phyloP scores from a whole-genome alignment of 805 yeast genomes.

The Candida ascalaphidarum region DNA sequence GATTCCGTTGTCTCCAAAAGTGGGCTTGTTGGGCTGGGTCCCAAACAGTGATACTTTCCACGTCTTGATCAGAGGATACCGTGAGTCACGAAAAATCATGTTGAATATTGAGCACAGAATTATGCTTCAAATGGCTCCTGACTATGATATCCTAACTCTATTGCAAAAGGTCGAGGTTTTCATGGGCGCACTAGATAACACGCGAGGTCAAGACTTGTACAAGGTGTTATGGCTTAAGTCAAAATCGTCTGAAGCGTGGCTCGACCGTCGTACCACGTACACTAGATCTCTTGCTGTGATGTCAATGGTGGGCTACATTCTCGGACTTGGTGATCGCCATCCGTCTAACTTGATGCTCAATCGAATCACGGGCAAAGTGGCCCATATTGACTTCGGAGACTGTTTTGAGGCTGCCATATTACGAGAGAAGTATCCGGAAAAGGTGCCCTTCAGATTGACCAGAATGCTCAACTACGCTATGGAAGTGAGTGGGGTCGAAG shows the following conservation, averaged over 20 bases:
- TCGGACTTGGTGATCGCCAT: slow-evolving; percentile 96
- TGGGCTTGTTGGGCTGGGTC: slow-evolving; percentile 97
- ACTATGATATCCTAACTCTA: slow-evolving; percentile 81
- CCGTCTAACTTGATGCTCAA: slow-evolving; percentile 96
- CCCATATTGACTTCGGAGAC: slow-evolving; percentile 98
- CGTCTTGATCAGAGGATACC: slow-evolving; percentile 80
- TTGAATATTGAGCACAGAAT: slow-evolving; percentile 90
- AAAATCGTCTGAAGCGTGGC: slow-evolving; percentile 94
- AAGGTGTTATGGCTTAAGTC: slow-evolving; percentile 95
- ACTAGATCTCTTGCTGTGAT: slow-evolving; percentile 94
- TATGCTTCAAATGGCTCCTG: slow-evolving; percentile 97
- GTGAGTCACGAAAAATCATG: slow-evolving; percentile 84
- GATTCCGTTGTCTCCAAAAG: slow-evolving; percentile 91
- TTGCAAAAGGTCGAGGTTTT: slow-evolving; percentile 94
- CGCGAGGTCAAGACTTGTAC: slow-evolving; percentile 93
- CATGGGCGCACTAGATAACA: slow-evolving; percentile 89
- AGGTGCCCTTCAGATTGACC: slow-evolving; percentile 94
- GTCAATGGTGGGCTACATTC: slow-evolving; percentile 97
- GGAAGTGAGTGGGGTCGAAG: slow-evolving; percentile 99
- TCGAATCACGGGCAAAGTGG: slow-evolving; percentile 87
- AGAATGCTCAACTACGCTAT: slow-evolving; percentile 96
- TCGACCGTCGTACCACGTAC: slow-evolving; percentile 92
- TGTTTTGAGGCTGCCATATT: slow-evolving; percentile 97
- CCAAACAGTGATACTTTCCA: slow-evolving; percentile 97
- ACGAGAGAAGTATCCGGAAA: slow-evolving; percentile 95